Conservation (phyloP, 768 basidiomycete species). For the Dioszegia aurantiaca region DNA sequence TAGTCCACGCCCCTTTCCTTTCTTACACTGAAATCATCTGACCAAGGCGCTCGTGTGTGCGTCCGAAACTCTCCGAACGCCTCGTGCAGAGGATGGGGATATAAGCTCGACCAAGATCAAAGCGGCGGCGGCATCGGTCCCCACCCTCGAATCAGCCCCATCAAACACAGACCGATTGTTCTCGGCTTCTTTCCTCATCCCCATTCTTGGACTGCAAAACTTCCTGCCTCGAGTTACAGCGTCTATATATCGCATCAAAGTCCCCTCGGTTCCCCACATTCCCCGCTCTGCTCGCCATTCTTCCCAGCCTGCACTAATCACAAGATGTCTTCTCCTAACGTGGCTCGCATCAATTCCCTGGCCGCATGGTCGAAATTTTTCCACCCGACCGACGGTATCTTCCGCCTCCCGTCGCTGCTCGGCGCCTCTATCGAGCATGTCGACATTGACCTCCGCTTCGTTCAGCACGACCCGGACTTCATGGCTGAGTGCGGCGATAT, state of each 20-base stretch:
- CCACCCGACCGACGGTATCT: slow-evolving; percentile 34
- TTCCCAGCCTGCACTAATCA: background rate
- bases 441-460: slow-evolving; percentile 45
- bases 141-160: slow-evolving; percentile 1
- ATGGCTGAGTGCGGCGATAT: slow-evolving; percentile 9
- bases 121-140: background rate
- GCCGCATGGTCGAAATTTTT: slow-evolving; percentile 39
- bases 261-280: background rate
- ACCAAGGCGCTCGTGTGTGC: background rate
- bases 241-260: slow-evolving; percentile 1
- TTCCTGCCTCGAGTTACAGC: background rate
- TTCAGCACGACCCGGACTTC: slow-evolving; percentile 15
- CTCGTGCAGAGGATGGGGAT: background rate
- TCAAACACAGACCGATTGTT: background rate
- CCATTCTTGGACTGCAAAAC: background rate
- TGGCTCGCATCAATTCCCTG: slow-evolving; percentile 32
- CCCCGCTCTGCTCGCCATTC: background rate
- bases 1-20: background rate
- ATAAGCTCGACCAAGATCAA: slow-evolving; percentile 7
- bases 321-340: slow-evolving; percentile 24
- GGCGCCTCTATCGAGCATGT: slow-evolving; percentile 43
- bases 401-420: slow-evolving; percentile 25
- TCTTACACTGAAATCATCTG: slow-evolving; percentile 5
- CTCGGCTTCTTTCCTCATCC: slow-evolving; percentile 1
- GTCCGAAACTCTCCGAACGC: background rate